Evolutionary conservation across 2,329 filamentous ascomycete genomes (phyloP), one percentile per base, ranked within the genome.

Genomic region (Lasiodiplodia sp.): DNA sequence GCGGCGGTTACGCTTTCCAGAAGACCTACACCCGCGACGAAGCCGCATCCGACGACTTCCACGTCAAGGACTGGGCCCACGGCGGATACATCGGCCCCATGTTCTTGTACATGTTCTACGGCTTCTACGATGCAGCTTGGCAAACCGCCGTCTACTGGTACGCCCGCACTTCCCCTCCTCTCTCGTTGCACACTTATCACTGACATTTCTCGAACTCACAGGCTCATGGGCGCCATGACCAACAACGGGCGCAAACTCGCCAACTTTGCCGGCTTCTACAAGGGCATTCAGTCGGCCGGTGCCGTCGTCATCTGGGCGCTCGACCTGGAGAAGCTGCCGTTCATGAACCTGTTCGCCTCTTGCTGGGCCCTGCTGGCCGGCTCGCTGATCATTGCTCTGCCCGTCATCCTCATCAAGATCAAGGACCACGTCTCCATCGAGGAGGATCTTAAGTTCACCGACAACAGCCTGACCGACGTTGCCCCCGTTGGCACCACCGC

Each of bases 191-290:
- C 40, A 25, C 34, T 23, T 53, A 47, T 56, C 14, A 25, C 49
- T 38, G 14, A 55, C 49, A 18, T 3, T 16, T 16, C 31, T 34
- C 25, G 69, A 25, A 71, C 31, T 34, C 31, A 34, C 70, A 91
- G 90, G 90, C 94, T 91, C 83, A 97, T 98, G 91, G 95, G 95
- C 63, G 88, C 94, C 8, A 86, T 97, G 53, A 94, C 92, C 77
- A 98, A 98, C 87, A 97, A 95, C 71, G 89, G 92, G 70, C 93
- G 94, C 79, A 95, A 94, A 80, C 88, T 95, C 34, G 94, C 95
- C 82, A 97, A 97, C 84, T 91, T 95, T 76, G 92, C 93, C 52
- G 94, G 92, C 71, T 94, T 92, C 84, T 96, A 96, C 87, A 96
- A 96, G 83, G 91, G 91, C 63, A 92, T 97, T 72, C 93, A 97